Evolutionary conservation across 2,329 filamentous ascomycete genomes (phyloP), one percentile per base, ranked within the genome.

Genomic region (Cercospora sp.): DNA sequence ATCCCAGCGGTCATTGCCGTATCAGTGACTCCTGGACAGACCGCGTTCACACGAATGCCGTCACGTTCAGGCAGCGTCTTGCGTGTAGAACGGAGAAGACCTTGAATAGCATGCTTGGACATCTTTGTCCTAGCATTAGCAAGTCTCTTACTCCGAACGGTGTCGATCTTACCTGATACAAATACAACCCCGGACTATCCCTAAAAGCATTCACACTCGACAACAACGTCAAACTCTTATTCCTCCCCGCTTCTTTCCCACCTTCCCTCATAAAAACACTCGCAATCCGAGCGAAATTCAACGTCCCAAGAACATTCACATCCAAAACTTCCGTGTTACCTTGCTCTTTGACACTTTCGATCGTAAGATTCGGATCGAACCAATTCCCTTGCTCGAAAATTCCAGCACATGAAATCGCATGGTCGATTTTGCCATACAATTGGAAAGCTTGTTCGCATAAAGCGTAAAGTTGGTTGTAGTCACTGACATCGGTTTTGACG

Each of bases 201-300:
- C 81, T 83, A 72, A 85, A 84, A 7, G 83, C 84, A 1, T 83
- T 82, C 2, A 82, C 78, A 9, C 81, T 85, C 48, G 82, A 81
- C 31, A 84, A 76, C 4, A 84, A 75, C 0, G 79, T 78, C 58
- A 84, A 75, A 6, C 80, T 82, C 28, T 80, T 80, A 67, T 28
- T 53, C 5, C 83, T 80, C 73, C 73, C 13, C 72, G 71, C 1
- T 69, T 76, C 71, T 20, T 65, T 30, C 23, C 60, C 67, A 76
- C 76, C 69, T 76, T 84, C 79, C 23, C 80, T 79, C 48, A 86
- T 78, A 69, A 84, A 86, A 3, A 84, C 84, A 20, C 82, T 78
- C 1, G 84, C 84, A 18, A 86, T 81, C 1, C 84, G 79, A 16
- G 81, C 77, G 67, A 86, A 84, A 42, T 82, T 79, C 20, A 85